Conservation (phyloP, 2,329 filamentous ascomycete species). For the Beauveria asiatica region DNA sequence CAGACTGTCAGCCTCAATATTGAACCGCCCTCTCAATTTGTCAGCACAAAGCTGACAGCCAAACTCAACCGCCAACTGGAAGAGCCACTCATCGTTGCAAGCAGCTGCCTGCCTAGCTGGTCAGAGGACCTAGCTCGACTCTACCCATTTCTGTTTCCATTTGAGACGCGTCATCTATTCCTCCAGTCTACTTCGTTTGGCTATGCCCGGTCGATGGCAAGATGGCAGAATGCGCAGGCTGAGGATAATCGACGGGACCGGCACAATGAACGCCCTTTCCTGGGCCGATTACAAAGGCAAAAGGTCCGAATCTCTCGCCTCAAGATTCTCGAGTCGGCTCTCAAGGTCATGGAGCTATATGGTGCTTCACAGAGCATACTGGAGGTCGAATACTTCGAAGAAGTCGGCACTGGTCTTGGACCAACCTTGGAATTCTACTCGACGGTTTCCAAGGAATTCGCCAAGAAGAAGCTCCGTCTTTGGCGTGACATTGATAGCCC, state of each 20-base stretch:
- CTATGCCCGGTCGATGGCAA: constrained; percentile 92
- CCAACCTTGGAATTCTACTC: constrained; percentile 98
- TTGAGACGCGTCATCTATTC: constrained; percentile 94
- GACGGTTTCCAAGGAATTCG: constrained; percentile 92
- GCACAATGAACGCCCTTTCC: constrained; percentile 82
- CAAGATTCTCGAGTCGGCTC: constrained; percentile 91
- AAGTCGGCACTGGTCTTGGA: constrained; percentile 91
- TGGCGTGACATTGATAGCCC: constrained; percentile 86
- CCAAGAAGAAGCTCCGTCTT: constrained; percentile 91
- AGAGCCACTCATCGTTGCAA: constrained; percentile 92
- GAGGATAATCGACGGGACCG: constrained; percentile 76
- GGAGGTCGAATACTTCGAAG: constrained; percentile 97
- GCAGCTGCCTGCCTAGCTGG: constrained; percentile 92
- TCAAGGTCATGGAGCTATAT: constrained; percentile 99
- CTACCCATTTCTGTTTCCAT: constrained; percentile 96
- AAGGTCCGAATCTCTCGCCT: constrained; percentile 94
- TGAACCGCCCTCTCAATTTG: constrained; percentile 86
- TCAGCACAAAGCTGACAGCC: constrained; percentile 96
- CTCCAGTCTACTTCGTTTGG: constrained; percentile 97
- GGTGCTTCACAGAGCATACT: constrained; percentile 92
- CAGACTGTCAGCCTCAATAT: constrained; percentile 61
- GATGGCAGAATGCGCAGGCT: constrained; percentile 89
- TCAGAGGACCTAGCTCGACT: constrained; percentile 88
- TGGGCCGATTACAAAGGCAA: constrained; percentile 85
- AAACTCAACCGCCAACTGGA: constrained; percentile 96